Percentiles rank a stretch among this genome's conserved stretches.
Conservation (phyloP, 2,329 filamentous ascomycete genomes). For the Trichoderma atroviride region DNA sequence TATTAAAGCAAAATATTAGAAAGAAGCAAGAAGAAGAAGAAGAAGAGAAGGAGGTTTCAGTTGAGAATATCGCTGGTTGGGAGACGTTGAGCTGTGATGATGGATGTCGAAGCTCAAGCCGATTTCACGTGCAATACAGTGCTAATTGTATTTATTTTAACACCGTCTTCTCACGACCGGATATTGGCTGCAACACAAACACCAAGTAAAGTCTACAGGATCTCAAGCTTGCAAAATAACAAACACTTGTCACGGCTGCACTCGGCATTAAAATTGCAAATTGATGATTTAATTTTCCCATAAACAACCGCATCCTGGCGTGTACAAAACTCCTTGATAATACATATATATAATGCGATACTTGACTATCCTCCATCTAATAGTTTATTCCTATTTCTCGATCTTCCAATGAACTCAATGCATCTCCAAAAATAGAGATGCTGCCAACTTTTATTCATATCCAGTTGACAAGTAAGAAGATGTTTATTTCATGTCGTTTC, state of each 20-base stretch:
- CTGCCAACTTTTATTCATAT: constrained; percentile 1
- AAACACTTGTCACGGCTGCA: neutral
- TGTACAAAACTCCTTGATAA: neutral
- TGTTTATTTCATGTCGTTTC: neutral
- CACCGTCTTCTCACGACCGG: neutral
- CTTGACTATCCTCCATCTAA: neutral
- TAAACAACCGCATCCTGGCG: neutral
- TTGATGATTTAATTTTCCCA: neutral
- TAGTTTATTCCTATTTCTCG: neutral
- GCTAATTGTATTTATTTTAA: too few relatives aligned
- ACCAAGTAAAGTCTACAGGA: neutral
- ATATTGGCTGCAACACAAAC: neutral
- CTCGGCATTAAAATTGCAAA: neutral
- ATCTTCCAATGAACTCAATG: neutral
- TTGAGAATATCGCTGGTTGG: neutral
- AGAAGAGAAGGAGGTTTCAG: neutral
- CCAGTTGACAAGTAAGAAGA: neutral
- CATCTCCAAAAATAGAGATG: constrained; percentile 2
- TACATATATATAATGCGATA: neutral
- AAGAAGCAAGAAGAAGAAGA: neutral
- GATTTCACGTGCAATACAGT: constrained; percentile 16
- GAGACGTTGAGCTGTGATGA: neutral
- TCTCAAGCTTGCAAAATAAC: neutral
- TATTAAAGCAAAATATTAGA: neutral
- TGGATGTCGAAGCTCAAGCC: neutral